These are phyloP conservation scores for Trichophyton rubrum DNA, from an alignment of 2,329 filamentous ascomycete genomes.

Conservation along the genomic window DNA sequence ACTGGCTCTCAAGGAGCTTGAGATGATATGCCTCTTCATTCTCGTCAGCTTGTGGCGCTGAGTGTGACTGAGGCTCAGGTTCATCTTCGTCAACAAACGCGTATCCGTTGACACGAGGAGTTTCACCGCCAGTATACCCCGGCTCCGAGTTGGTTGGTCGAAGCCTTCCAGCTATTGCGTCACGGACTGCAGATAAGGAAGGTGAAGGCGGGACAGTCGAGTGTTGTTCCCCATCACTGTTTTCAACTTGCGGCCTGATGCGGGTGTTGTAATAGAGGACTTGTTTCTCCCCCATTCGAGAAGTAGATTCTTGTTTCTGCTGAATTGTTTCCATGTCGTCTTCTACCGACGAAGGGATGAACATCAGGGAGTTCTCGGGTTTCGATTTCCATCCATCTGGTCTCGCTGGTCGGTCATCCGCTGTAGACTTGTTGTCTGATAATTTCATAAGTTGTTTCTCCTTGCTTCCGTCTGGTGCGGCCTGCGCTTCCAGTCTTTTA, in stretches of 20 bases:
- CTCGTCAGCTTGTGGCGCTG: constrained; percentile 34
- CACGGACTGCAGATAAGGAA: constrained; percentile 69
- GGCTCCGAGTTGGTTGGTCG: constrained; percentile 50
- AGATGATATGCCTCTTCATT: constrained; percentile 36
- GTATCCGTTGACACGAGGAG: constrained; percentile 84
- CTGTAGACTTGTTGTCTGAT: constrained; percentile 5
- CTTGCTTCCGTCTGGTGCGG: constrained; percentile 49
- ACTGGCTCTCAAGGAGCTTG: constrained; percentile 19
- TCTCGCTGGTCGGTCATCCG: constrained; percentile 61
- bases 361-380: constrained; percentile 81
- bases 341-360: constrained; percentile 43
- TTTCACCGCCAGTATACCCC: constrained; percentile 55
- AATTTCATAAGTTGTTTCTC: constrained; percentile 43
- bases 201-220: constrained; percentile 57
- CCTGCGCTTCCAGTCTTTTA: constrained; percentile 58
- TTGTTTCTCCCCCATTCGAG: constrained; percentile 60
- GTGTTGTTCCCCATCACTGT: constrained; percentile 17
- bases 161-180: constrained; percentile 66
- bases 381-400: constrained; percentile 63
- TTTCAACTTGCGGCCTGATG: constrained; percentile 38
- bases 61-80: constrained; percentile 28
- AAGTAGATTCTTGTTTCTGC: constrained; percentile 56
- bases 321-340: constrained; percentile 47
- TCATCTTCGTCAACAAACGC: constrained; percentile 76
- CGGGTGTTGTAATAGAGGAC: constrained; percentile 78